Evolutionary conservation across 2,329 filamentous ascomycete genomes (phyloP), one percentile per base, ranked within the genome.

Genomic region (Chrysosporium queenslandicum): DNA sequence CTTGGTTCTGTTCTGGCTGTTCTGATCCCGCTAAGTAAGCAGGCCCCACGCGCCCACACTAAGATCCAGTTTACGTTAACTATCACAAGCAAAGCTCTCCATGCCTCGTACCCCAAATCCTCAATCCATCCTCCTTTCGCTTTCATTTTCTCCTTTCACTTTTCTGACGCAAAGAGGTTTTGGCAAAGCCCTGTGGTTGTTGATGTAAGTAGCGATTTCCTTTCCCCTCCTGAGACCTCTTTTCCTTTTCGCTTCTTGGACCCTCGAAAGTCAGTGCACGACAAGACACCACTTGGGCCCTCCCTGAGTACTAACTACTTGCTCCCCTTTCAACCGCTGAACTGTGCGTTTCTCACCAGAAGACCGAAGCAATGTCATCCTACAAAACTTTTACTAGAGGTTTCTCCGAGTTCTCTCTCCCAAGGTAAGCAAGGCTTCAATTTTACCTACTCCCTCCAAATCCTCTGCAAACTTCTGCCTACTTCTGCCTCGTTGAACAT

Each of bases 371-470:
- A 37, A 52, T 52, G 49, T 5, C 40, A 23, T 21, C 30, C 7
- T 46, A 27, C 32, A 45, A 39, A 41, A 34, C n/a, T 41, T 14
- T 11, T 36, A n/a, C 41, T 2, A 41, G 18, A 29, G 50, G 43
- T n/a, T 47, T 32, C 41, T 47, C 45, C n/a, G 25, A 41, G 43
- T 32, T 14, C 7, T 49, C 37, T 11, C 36, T 50, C 16, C 37
- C 47, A 42, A 53, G 50, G 50, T 47, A 53, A 32, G 43, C 16
- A 32, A 23, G 18, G 20, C n/a, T n/a, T 52, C 9, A 18, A 6
- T 20, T 11, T 16, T 9, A 20, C 16, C 2, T 29, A 11, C 21
- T 27, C 34, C 34, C 20, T 40, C 18, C 21, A 21, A 23, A 8
- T 16, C 23, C 2, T 8, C 12, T 40, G 34, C 3, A 2, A 14